Evolutionary conservation across 495 filamentous ascomycete genomes (phyloP).

Genomic region (Penicillium herquei): DNA sequence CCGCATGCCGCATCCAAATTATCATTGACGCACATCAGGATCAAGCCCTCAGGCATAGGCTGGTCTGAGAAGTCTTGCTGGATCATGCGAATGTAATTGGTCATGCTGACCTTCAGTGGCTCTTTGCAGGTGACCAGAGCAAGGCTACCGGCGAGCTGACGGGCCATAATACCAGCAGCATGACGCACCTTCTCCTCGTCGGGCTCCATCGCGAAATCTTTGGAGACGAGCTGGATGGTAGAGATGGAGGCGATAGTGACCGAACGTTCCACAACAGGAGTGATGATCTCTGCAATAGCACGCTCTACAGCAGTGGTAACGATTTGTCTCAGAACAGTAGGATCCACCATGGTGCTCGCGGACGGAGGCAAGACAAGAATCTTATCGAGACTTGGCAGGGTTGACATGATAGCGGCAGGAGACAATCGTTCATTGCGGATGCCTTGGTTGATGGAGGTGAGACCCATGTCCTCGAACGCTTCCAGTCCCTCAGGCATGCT

Average conservation of each 20-base stretch:
- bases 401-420: constrained; percentile 66
- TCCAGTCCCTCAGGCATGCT: constrained; percentile 69
- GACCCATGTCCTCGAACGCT: constrained; percentile 72
- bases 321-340: constrained; percentile 73
- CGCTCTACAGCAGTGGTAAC: constrained; percentile 78
- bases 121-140: constrained; percentile 98
- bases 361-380: constrained; percentile 71
- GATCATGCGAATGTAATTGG: constrained; percentile 89
- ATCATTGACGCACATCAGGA: constrained; percentile 97
- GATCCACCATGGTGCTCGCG: constrained; percentile 69
- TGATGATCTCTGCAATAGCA: constrained; percentile 91
- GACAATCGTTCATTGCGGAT: constrained; percentile 70
- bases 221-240: constrained; percentile 86
- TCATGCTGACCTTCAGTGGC: constrained; percentile 90
- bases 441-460: constrained; percentile 68
- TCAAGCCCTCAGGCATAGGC: constrained; percentile 79
- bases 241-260: constrained; percentile 97
- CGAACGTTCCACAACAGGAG: constrained; percentile 93
- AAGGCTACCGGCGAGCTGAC: constrained; percentile 86
- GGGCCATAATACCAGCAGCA: constrained; percentile 86
- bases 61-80: constrained; percentile 64
- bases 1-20: constrained; percentile 91
- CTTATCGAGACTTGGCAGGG: constrained; percentile 75
- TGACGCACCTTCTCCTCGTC: constrained; percentile 82
- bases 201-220: constrained; percentile 91